Evolutionary conservation across 306 rosid genomes (phyloP), one percentile per base, ranked within the genome.

Genomic region (Malus domestica): DNA sequence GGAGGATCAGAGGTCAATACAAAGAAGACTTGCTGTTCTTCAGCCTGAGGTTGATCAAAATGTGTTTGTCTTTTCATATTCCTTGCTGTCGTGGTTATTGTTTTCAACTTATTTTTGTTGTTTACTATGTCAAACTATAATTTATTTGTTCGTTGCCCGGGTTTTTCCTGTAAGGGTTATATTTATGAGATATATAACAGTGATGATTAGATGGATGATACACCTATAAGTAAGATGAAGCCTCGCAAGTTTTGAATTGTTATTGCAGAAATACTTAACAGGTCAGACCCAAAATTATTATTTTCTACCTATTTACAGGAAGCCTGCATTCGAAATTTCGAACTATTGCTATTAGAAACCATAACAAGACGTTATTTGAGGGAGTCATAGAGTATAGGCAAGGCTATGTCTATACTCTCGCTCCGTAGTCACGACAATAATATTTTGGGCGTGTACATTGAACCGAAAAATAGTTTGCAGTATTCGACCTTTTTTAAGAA

Each of bases 1-100:
- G 86, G 82, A 1, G 88, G 69, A 68, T 20, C 93, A 18, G 84
- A 95, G 55, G 76, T 86, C 83, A 83, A 78, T 33, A 45, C 96
- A n/a, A 86, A 81, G 79, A 86, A 85, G 78, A 30, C 93, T 78
- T 95, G 98, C 82, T 92, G 98, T 78, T 88, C 89, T 23, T 79
- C 98, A 71, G 85, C 93, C 74, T 92, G 85, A 83, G 62, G 69
- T 49, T 79, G 80, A 38, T 59, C 22, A 42, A 44, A 13, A 4
- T 72, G 9, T 33, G 32, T 70, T 67, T 61, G 16, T 29, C 45
- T 3, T 14, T 40, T 32, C 57, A 55, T 70, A 25, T 75, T 30
- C 19, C 63, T 42, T 4, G 58, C 49, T 19, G 51, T 44, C 68
- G 57, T 40, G 82, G 73, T 69, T 70, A 29, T 73, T 76, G 8